A percentile compares a stretch with the other conserved stretches of the same genome.
phyloP scores from a whole-genome alignment of 768 basidiomycete genomes.

The Lactifluus echinatus region DNA sequence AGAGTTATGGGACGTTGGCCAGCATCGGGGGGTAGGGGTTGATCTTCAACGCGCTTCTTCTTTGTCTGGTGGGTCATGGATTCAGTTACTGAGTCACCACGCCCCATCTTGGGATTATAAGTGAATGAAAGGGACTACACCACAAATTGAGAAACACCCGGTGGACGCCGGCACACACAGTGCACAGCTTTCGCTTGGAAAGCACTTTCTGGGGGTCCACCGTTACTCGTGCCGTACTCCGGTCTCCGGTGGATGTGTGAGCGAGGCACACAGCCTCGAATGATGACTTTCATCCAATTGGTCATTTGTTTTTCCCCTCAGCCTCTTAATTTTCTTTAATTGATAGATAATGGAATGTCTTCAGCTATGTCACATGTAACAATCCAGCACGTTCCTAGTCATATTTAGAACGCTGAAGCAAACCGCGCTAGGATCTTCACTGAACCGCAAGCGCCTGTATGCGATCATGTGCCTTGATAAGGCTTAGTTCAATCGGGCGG shows the following conservation, averaged over 20 bases:
- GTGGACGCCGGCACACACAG: background rate
- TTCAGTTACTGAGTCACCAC: slow-evolving; percentile 13
- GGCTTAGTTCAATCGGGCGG: background rate
- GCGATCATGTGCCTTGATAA: background rate
- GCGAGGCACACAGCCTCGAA: too few relatives aligned
- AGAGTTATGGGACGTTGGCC: slow-evolving; percentile 67
- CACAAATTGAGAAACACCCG: background rate
- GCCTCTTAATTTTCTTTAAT: too few relatives aligned
- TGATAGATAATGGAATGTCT: too few relatives aligned
- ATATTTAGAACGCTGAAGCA: background rate
- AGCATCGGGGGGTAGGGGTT: slow-evolving; percentile 38
- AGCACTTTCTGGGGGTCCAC: slow-evolving; percentile 8
- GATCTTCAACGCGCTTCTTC: slow-evolving; percentile 71
- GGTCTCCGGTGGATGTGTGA: background rate
- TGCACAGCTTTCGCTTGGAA: background rate
- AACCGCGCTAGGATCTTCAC: too few relatives aligned
- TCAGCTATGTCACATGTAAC: background rate
- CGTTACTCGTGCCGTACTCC: background rate
- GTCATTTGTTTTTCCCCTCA: too few relatives aligned
- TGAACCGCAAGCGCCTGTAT: background rate
- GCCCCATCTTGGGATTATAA: slow-evolving; percentile 16
- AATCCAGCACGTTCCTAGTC: too few relatives aligned
- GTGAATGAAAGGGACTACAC: background rate
- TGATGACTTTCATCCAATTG: too few relatives aligned
- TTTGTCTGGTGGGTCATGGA: slow-evolving; percentile 49